Evolutionary conservation across 2,329 filamentous ascomycete species (phyloP), one percentile per base, ranked within the genome.

Genomic region (Aspergillus pseudoterreus): DNA sequence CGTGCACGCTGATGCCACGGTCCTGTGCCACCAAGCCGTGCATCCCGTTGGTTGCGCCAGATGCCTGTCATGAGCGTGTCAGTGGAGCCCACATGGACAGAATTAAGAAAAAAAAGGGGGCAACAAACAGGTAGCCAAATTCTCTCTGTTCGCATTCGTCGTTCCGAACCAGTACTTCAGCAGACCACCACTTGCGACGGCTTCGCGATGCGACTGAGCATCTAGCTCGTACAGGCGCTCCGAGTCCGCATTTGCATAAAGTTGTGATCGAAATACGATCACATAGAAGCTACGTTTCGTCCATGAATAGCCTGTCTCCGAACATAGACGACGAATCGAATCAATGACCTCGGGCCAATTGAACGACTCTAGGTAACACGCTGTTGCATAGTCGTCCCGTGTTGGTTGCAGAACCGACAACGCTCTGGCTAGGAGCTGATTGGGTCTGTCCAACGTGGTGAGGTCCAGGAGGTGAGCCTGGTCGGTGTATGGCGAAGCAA

Each of bases 161-260:
- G 75, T 78, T 2, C 90, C 90, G 69, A 95, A 96, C 90, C 92
- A 96, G 71, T 96, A 96, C 82, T 95, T 95, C 65, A 96, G 73
- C 65, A 96, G 81, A 0, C 90, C 90, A 5, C 91, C 91, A 62
- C 84, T 88, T 36, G 80, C 80, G 15, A 85, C 86, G 11, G 92
- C 92, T 68, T 96, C 91, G 21, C 82, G 78, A 68, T 96, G 91
- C 6, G 88, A 88, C 53, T 83, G 83, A 64, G 86, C 85, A 71
- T 96, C 92, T 30, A 96, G 78, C 22, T 79, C 77, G 38, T 85
- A 85, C 36, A 96, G 79, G 52, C 86, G 78, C 10, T 81, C 81
- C 53, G 83, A 83, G 56, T 90, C 83, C 1, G 86, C 87, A 11
- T 78, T 81, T 2, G 80, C 77, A 35, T 84, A 83, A 50, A 96